These are phyloP conservation scores for Populus tremula DNA, from an alignment of 345 rosid species.

Conservation along the genomic window DNA sequence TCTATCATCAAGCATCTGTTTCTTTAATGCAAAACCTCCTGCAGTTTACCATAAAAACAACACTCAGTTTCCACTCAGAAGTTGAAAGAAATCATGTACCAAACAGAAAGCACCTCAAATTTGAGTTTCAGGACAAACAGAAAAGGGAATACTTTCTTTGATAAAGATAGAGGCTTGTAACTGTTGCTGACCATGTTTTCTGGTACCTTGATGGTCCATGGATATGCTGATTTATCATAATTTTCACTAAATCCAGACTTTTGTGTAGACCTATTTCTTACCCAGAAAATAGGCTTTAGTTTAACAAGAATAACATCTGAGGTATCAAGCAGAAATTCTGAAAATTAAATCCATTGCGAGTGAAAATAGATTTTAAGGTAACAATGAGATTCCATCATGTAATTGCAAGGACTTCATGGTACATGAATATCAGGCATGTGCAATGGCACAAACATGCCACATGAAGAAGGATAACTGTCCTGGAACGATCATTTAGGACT, in stretches of 20 bases:
- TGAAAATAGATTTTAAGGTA: neutral
- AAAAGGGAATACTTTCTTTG: neutral
- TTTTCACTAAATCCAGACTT: neutral
- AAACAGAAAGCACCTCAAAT: slow-evolving; percentile 2
- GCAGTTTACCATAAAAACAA: slow-evolving; percentile 9
- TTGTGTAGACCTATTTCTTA: neutral
- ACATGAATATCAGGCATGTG: neutral
- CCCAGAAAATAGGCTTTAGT: neutral
- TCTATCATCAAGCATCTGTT: slow-evolving; percentile 87
- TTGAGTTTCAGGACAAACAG: neutral
- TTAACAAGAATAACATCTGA: neutral
- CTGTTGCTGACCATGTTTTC: neutral
- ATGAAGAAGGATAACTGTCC: neutral
- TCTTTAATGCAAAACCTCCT: slow-evolving; percentile 89
- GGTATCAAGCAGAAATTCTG: neutral
- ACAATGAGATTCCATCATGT: neutral
- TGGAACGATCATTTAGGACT: neutral
- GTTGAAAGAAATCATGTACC: neutral
- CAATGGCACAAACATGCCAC: neutral
- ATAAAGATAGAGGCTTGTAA: neutral
- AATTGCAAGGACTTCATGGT: neutral
- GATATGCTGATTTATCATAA: neutral
- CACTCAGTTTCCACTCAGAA: neutral
- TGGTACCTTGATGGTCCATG: neutral
- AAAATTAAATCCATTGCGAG: neutral